Evolutionary conservation across 2,329 filamentous ascomycete species (phyloP).

Genomic region (Hortaea werneckii): DNA sequence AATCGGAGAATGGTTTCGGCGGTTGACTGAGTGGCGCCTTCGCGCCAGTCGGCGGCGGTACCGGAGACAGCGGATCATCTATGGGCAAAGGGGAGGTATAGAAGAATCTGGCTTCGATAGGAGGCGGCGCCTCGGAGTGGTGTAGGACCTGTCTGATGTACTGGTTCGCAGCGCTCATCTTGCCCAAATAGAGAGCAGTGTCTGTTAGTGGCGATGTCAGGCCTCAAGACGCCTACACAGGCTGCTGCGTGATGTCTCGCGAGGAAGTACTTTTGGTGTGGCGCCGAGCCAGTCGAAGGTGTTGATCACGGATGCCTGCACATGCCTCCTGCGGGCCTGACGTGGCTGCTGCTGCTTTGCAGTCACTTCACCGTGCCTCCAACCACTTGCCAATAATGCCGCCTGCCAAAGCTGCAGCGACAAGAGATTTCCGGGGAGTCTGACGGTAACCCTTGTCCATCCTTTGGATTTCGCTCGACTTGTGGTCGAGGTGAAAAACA

Average conservation of each 20-base stretch:
- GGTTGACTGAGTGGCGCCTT: constrained; percentile 16
- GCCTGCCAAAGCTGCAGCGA: background rate
- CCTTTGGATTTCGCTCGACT: too few species aligned
- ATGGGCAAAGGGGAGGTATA: constrained; percentile 27
- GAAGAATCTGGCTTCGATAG: constrained; percentile 28
- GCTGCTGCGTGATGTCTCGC: background rate
- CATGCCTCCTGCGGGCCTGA: constrained; percentile 7
- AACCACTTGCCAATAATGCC: background rate
- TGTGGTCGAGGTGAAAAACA: too few species aligned
- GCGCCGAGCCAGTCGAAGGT: background rate
- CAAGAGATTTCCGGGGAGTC: background rate
- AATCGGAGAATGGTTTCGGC: constrained; percentile 29
- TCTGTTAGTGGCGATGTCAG: constrained; percentile 7
- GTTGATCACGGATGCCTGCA: constrained; percentile 5
- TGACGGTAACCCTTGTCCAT: too few species aligned
- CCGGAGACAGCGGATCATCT: constrained; percentile 29
- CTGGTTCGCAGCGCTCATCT: constrained; percentile 25
- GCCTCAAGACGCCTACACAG: constrained; percentile 8
- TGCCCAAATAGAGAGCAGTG: background rate
- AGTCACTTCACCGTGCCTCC: background rate
- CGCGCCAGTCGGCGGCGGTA: constrained; percentile 24
- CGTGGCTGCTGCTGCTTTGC: constrained; percentile 2
- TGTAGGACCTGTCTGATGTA: constrained; percentile 38
- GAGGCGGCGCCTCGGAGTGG: constrained; percentile 24
- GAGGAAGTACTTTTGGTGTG: too few species aligned